These are phyloP conservation scores for Boletus rufocinnamomeus DNA, from an alignment of 768 basidiomycete genomes.

Conservation along the genomic window DNA sequence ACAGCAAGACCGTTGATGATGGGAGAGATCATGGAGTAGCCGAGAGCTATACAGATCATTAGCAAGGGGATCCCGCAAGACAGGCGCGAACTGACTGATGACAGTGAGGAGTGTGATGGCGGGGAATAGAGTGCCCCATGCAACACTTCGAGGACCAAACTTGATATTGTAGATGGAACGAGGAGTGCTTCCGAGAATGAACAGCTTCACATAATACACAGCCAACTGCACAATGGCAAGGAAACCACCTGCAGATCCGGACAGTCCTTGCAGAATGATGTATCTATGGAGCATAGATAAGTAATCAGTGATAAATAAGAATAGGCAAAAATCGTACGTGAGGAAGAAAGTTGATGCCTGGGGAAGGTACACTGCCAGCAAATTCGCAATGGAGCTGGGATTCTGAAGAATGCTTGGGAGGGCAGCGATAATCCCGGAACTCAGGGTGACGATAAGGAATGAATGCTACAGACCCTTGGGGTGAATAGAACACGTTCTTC, in stretches of 20 bases:
- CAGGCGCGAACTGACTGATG: constrained; percentile 57
- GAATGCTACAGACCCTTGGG: constrained; percentile 61
- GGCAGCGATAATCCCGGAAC: constrained; percentile 79
- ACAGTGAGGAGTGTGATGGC: constrained; percentile 75
- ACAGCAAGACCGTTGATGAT: constrained; percentile 90
- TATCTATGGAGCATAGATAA: constrained; percentile 47
- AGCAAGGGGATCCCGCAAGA: neutral
- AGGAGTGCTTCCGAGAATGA: constrained; percentile 86
- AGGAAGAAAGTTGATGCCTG: constrained; percentile 88
- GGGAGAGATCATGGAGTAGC: constrained; percentile 88
- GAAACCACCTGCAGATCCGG: constrained; percentile 79
- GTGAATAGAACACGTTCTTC: neutral
- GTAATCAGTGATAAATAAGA: neutral
- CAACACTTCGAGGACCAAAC: constrained; percentile 64
- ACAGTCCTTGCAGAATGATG: constrained; percentile 76
- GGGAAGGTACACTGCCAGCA: constrained; percentile 80
- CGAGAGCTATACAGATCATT: constrained; percentile 49
- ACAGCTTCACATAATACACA: constrained; percentile 89
- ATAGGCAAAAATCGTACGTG: constrained; percentile 47
- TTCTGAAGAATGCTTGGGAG: constrained; percentile 62
- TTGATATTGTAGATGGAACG: constrained; percentile 84
- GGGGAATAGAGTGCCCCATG: constrained; percentile 78
- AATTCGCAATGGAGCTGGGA: constrained; percentile 65
- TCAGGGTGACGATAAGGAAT: constrained; percentile 87
- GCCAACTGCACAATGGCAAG: constrained; percentile 72